These are phyloP conservation scores for Cryptosporidium sp. DNA, from an alignment of 169 alveolate species.

Conservation along the genomic window DNA sequence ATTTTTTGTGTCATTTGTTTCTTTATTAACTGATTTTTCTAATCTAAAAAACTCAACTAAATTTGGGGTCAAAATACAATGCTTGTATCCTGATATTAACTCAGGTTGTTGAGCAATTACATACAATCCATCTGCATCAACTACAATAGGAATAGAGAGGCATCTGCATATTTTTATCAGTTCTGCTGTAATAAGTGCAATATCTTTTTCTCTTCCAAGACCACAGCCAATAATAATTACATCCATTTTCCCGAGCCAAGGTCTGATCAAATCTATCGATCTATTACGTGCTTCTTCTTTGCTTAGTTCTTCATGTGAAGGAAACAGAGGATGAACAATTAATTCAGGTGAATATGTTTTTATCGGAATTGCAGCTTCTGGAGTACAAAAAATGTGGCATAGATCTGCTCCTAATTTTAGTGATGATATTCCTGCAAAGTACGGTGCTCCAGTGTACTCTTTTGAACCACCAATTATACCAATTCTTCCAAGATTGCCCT, in stretches of 20 bases:
- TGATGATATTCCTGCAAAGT: slow-evolving; percentile 89
- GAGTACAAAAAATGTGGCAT: slow-evolving; percentile 89
- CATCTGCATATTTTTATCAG: slow-evolving; percentile 79
- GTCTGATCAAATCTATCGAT: slow-evolving; percentile 76
- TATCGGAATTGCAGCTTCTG: slow-evolving; percentile 90
- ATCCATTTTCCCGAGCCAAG: slow-evolving; percentile 83
- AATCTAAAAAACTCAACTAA: slow-evolving; percentile 81
- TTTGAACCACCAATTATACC: slow-evolving; percentile 92
- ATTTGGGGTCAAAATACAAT: slow-evolving; percentile 88
- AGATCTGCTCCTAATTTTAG: slow-evolving; percentile 92
- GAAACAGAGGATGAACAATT: slow-evolving; percentile 89
- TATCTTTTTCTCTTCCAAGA: slow-evolving; percentile 86
- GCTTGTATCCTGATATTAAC: slow-evolving; percentile 27
- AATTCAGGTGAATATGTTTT: slow-evolving; percentile 94
- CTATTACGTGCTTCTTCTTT: slow-evolving; percentile 75
- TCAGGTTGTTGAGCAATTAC: slow-evolving; percentile 78
- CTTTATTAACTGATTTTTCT: slow-evolving; percentile 64
- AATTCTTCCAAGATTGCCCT: slow-evolving; percentile 78
- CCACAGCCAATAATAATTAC: slow-evolving; percentile 92
- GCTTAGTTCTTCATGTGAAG: slow-evolving; percentile 31
- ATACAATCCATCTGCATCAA: slow-evolving; percentile 90
- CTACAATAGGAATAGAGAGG: slow-evolving; percentile 79
- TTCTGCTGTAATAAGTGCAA: slow-evolving; percentile 75
- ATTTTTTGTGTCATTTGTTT: slow-evolving; percentile 1
- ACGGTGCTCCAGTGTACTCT: slow-evolving; percentile 94